Base-by-base conservation (phyloP, 108 stramenopile genomes). In the Chaetoceros tenuissimus region DNA sequence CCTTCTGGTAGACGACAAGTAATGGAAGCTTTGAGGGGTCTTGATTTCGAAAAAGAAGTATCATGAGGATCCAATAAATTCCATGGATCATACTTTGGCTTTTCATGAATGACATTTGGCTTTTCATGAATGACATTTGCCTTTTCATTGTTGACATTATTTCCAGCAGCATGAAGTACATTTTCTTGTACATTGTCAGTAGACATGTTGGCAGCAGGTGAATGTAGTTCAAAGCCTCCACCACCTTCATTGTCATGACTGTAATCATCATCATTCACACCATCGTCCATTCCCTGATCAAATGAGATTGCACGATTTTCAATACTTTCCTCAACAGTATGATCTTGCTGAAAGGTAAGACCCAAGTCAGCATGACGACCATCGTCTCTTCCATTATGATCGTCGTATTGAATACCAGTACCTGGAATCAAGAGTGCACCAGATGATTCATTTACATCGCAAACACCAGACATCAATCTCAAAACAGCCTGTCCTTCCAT, bases 11-110 rank as follows among this genome's bases (percentile, higher is more conserved):
- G 63, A 29, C 77, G 60, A 55, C 69, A 85, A 2, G 94, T 89
- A 19, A 81, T 75, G 24, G 88, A 92, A 46, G 71, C 77, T 3
- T 78, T 70, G 1, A 93, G 67, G 3, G 93, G 90, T 21, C 68
- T 62, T 0, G 69, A 47, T 47, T 51, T 73, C 16, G 65, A 61
- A 8, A 62, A 67, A 0, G 63, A 54, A 16, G 79, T 66, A 30
- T 81, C 63, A 61, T 96, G 94, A 3, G 94, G 94, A 67, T 97
- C 94, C 16, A 94, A 52, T 8, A 85, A 51, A 24, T 60, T 79
- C 90, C 89, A 96, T 0, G 90, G 92, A 69, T 96, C 91, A 16
- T 34, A 26, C 30, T 51, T 57, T 57, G 64, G 47, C 31, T 56
- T 61, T 46, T 71, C 30, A 60, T 31, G 46, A 21, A 43, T 24